Evolutionary conservation across 1,284 basidiomycete genomes (phyloP), one percentile per base, ranked within the genome.

Genomic region (Ustilago sp.): DNA sequence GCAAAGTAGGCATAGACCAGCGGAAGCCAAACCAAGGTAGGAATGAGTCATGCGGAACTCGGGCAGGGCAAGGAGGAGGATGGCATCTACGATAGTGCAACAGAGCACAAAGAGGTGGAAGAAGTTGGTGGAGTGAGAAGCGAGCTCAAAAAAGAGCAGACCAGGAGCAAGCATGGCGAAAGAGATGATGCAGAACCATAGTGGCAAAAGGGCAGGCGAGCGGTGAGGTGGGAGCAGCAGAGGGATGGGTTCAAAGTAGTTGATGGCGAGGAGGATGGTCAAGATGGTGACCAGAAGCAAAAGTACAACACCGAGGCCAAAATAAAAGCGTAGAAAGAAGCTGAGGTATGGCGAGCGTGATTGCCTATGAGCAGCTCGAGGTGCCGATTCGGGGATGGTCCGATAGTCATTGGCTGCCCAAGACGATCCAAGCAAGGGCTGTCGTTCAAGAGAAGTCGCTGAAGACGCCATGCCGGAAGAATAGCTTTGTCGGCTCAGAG

Each of bases 71-170:
- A 59, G 23, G 17, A 78, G 63, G 3, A 79, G 60, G 35, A 73
- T 61, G 13, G 58, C 63, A n/a, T 71, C 68, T 34, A 50, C 58
- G 23, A 73, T 19, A 32, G 66, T 67, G 56, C 59, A 68, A 51
- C 63, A 59, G 23, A 79, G 64, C 28, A 72, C 68, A 38, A 70
- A 65, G 38, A 69, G 66, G 34, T 81, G 77, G 47, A 80, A 69
- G 9, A 74, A 58, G 53, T 69, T 67, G 48, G 80, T 81, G 13
- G 73, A 63, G 19, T 68, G 68, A 4, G 74, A 73, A 9, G 73
- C 74, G 12, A 81, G 69, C 65, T 81, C 80, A 51, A 81, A 80
- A 66, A 80, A 77, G 58, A 79, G 60, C 19, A 81, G 52, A 4
- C 74, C 69, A 1, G 78, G 78, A 1, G 55, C 73, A 4, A 80